Evolutionary conservation across 108 stramenopile genomes (phyloP).

Genomic region (Nitzschia sp.): DNA sequence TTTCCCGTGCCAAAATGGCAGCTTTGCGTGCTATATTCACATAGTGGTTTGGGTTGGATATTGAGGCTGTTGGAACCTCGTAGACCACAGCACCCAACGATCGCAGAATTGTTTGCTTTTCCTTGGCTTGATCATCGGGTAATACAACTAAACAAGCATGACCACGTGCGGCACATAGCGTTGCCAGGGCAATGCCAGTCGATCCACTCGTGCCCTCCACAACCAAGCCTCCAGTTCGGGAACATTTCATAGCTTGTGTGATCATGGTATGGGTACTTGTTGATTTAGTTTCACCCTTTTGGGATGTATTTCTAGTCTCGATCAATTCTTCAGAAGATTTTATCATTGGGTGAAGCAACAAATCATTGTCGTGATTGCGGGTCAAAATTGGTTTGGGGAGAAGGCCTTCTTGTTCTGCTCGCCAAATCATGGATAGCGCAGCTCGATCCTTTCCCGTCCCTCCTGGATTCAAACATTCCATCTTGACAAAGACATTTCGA

Average conservation of each 20-base stretch:
- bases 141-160: constrained; percentile 89
- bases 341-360: constrained; percentile 25
- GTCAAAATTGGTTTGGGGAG: constrained; percentile 49
- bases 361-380: constrained; percentile 1
- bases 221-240: constrained; percentile 78
- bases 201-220: constrained; percentile 96
- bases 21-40: constrained; percentile 84
- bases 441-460: constrained; percentile 95
- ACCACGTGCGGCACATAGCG: constrained; percentile 78
- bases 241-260: constrained; percentile 40
- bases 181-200: constrained; percentile 94
- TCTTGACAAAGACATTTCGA: constrained; percentile 73
- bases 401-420: constrained; percentile 62
- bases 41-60: constrained; percentile 95
- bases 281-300: constrained; percentile 20
- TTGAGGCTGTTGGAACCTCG: constrained; percentile 85
- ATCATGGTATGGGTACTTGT: constrained; percentile 24
- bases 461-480: constrained; percentile 85
- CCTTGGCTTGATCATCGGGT: constrained; percentile 94
- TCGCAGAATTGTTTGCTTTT: constrained; percentile 76
- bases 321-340: not conserved
- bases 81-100: constrained; percentile 82
- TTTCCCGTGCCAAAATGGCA: constrained; percentile 34
- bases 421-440: constrained; percentile 82
- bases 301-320: not conserved